Base-by-base conservation (phyloP, 257 asterid species). In the Schizonepeta tenuifolia region DNA sequence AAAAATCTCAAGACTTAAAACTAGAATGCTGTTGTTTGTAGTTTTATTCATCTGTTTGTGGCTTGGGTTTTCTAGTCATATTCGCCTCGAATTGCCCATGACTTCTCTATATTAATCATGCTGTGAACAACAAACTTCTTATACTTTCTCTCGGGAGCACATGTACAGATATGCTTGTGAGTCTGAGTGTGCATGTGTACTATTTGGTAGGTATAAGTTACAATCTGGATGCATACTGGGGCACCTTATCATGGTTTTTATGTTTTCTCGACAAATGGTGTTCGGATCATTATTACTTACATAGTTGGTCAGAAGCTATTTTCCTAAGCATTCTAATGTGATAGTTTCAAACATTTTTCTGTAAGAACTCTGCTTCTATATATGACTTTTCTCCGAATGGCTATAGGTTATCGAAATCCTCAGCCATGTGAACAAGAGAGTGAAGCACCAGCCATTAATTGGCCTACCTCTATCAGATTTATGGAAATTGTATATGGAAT, bases 361-460 rank as follows among this genome's bases (percentile, higher is more conserved):
- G 49, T 57, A 58, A 35, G 40, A 65, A 65, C 10, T 61, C 33
- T 11, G 64, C 59, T 71, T 69, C 51, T 73, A 36, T 65, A n/a
- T n/a, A n/a, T n/a, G n/a, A n/a, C n/a, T n/a, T n/a, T n/a, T n/a
- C n/a, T n/a, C n/a, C n/a, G n/a, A n/a, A n/a, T n/a, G n/a, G n/a
- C n/a, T n/a, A n/a, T n/a, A 89, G 96, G 96, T 89, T 74, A 78
- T 94, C 61, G 99, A 94, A 84, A 85, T 94, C 80, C 81, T 94
- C 79, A 90, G 90, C 79, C 99, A 94, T 43, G 96, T 91, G 73
- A 94, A 94, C 91, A 89, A 89, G 86, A 87, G 99, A 84, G 94
- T 91, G 74, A 94, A 91, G 80, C 88, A 91, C 80, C 98, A 86
- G 83, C 78, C 36, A 40, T 83, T 71, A 20, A 87, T 91, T 80